Conservation (phyloP, 2,329 filamentous ascomycete genomes). For the Colletotrichum camelliae region DNA sequence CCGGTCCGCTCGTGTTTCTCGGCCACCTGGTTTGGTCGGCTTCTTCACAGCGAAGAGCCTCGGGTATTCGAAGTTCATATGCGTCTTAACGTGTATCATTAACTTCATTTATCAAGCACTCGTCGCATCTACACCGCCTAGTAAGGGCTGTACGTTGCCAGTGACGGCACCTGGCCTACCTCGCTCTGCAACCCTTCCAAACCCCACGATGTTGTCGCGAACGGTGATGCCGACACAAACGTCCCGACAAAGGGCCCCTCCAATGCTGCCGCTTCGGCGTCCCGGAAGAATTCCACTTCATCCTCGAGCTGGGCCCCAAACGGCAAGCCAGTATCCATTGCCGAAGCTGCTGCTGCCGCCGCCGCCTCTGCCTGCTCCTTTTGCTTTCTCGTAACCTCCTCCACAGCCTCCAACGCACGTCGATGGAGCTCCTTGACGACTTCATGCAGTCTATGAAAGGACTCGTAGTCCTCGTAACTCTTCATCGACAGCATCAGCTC, state of each 20-base stretch:
- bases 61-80: too few relatives aligned
- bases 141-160: background rate
- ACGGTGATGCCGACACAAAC: background rate
- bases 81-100: too few relatives aligned
- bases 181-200: background rate
- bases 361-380: background rate
- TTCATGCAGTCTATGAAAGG: conserved; percentile 7
- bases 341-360: background rate
- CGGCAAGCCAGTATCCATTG: background rate
- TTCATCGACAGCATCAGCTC: conserved; percentile 21
- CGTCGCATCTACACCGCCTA: background rate
- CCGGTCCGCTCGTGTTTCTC: too few relatives aligned
- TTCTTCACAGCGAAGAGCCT: too few relatives aligned
- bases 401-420: conserved; percentile 17
- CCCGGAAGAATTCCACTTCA: conserved; percentile 3
- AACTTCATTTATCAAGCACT: background rate
- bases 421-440: conserved; percentile 21
- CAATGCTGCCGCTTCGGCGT: background rate
- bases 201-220: background rate
- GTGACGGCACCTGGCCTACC: background rate
- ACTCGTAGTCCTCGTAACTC: background rate
- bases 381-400: background rate
- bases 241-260: background rate
- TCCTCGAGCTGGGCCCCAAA: conserved; percentile 13
- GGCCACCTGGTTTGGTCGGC: too few relatives aligned